Base-by-base conservation (phyloP, 192 early-diverging fungal genomes). In the Chytriomyces confervae region DNA sequence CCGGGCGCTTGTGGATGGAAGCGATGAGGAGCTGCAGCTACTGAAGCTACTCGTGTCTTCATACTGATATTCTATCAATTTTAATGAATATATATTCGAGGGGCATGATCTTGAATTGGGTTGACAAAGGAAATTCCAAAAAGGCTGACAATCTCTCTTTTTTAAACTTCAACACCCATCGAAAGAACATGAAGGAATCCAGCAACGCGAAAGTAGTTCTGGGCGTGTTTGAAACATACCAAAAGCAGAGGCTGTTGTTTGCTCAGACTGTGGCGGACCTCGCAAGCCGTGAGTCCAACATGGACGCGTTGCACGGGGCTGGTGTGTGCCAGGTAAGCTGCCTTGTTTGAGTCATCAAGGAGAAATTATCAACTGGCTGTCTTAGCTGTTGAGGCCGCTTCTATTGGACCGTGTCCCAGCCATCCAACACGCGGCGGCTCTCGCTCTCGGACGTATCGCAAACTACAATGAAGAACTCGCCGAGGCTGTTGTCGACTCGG, bases 21-120 rank as follows among this genome's bases (percentile, higher is more conserved):
- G 94, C 0, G 95, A 97, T 77, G 97, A 98, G 78, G 87, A 95
- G 67, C 79, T 98, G 65, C 95, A 97, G 82, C 78, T 97, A 44
- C 65, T 96, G 64, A 69, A 76, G 66, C 57, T 87, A 36, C 43
- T 85, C 5, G 71, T 76, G 67, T 43, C 67, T 2, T 13, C 53
- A 57, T n/a, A n/a, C 20, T 57, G 5, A 5, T 20, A 57, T 36
- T 36, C 36, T 36, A 36, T 36, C 36, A 36, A 36, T 0, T 36
- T 36, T 36, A 36, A 36, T 36, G 36, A 36, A 36, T 36, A 36
- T 36, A 1, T 36, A 36, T 36, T 0, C 36, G 36, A 36, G 36
- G 36, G 36, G 36, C 36, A 36, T 36, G 36, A 36, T 36, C 36
- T 36, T 36, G 36, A 36, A 36, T 36, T 36, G 36, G 36, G 36